Evolutionary conservation across 306 rosid species (phyloP).

Genomic region (Amphicarpaea edgeworthii): DNA sequence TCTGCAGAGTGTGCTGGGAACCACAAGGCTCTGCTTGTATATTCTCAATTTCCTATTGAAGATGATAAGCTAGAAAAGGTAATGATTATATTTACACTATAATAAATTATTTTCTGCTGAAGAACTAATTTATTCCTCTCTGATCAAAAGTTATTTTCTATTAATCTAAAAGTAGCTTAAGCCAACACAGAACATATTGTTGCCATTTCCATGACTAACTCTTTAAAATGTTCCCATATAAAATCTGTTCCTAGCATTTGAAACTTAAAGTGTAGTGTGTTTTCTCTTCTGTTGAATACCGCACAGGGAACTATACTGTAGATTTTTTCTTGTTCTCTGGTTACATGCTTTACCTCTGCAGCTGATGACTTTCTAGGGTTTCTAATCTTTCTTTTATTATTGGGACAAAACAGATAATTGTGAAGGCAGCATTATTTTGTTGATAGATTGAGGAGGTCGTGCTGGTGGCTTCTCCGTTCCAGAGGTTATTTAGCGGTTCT

Average conservation of each 20-base stretch:
- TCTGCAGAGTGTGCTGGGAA: constrained; percentile 46
- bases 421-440: constrained; percentile 46
- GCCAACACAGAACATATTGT: neutral
- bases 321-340: constrained; percentile 31
- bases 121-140: constrained; percentile 29
- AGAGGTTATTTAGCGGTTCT: constrained; percentile 46
- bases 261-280: neutral
- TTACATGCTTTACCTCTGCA: constrained; percentile 28
- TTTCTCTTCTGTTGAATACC: constrained; percentile 35
- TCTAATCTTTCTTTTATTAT: constrained; percentile 42
- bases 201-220: constrained; percentile 23
- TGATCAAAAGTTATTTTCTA: constrained; percentile 20
- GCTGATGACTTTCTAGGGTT: constrained; percentile 10
- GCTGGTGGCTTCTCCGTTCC: constrained; percentile 44
- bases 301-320: constrained; percentile 5
- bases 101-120: constrained; percentile 35
- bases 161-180: constrained; percentile 22
- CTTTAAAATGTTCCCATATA: constrained; percentile 31
- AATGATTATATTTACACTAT: constrained; percentile 40
- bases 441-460: constrained; percentile 42
- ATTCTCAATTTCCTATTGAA: constrained; percentile 49
- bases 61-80: constrained; percentile 60
- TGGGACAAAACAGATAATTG: constrained; percentile 47
- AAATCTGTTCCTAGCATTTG: constrained; percentile 16
- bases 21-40: constrained; percentile 53